Conservation (phyloP, 2,329 filamentous ascomycete species). For the Dothiorella sarmentorum region DNA sequence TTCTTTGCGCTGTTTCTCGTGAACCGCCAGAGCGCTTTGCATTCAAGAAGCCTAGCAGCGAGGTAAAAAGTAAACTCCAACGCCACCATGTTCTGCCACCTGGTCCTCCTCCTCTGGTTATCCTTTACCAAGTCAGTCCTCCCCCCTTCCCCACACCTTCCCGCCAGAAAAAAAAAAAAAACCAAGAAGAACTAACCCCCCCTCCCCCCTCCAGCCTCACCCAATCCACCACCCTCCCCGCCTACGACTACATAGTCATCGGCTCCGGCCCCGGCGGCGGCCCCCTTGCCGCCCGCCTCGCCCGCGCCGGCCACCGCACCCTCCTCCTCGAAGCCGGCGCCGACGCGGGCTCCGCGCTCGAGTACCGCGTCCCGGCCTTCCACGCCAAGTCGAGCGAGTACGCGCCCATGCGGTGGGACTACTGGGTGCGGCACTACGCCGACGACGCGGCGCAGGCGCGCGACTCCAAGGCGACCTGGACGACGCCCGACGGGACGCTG, state of each 20-base stretch:
- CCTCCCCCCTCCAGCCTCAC: not conserved
- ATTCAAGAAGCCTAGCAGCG: not conserved
- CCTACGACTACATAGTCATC: slow-evolving; percentile 61
- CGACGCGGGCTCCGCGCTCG: slow-evolving; percentile 48
- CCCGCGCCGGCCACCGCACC: slow-evolving; percentile 55
- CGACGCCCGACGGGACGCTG: slow-evolving; percentile 47
- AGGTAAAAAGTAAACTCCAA: too few species aligned
- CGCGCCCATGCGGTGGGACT: slow-evolving; percentile 58
- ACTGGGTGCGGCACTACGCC: slow-evolving; percentile 59
- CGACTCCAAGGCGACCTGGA: slow-evolving; percentile 54
- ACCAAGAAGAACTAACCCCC: too few species aligned
- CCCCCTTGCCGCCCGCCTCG: slow-evolving; percentile 57
- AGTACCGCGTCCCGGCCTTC: slow-evolving; percentile 52
- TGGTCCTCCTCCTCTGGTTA: not conserved
- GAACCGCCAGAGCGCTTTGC: too few species aligned
- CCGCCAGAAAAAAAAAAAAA: not conserved
- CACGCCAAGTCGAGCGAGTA: slow-evolving; percentile 56
- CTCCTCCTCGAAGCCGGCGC: slow-evolving; percentile 60
- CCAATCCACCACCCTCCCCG: not conserved
- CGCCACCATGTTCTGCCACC: not conserved
- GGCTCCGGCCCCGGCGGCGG: slow-evolving; percentile 59
- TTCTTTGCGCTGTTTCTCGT: not conserved
- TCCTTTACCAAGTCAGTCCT: not conserved
- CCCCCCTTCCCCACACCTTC: not conserved
- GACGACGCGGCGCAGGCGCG: slow-evolving; percentile 55